Percentiles rank a stretch among this genome's conserved stretches.
Evolutionary conservation across 2,329 filamentous ascomycete genomes (phyloP).

Genomic region (Cytospora leucostoma): DNA sequence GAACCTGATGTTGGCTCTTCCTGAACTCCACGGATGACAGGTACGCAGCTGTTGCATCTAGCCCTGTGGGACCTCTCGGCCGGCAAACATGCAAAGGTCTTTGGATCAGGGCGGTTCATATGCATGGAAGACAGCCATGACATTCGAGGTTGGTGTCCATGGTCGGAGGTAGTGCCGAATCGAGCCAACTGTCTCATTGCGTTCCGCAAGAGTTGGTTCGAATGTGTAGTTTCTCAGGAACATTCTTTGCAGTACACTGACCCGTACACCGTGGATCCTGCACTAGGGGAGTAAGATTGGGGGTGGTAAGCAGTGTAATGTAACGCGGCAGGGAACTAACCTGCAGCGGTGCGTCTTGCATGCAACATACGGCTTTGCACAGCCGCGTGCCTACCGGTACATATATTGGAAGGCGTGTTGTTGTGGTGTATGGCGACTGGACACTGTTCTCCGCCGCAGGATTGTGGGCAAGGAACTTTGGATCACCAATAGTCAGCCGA

Average conservation of each 20-base stretch:
- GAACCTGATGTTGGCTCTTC: no score
- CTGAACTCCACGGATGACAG: no score
- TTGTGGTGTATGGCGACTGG: neutral
- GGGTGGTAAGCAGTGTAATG: conserved; percentile 4
- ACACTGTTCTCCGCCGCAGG: neutral
- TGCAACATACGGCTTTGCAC: conserved; percentile 12
- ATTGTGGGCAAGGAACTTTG: neutral
- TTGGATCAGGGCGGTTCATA: conserved; percentile 11
- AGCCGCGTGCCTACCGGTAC: conserved; percentile 6
- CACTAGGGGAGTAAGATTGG: conserved; percentile 3
- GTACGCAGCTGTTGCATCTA: neutral
- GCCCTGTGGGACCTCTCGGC: conserved; percentile 2
- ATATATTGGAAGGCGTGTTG: neutral
- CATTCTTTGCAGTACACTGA: conserved; percentile 7
- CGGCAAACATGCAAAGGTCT: conserved; percentile 1
- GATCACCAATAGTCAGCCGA: neutral
- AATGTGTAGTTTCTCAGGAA: neutral
- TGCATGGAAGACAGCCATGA: neutral
- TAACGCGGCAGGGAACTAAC: conserved; percentile 1
- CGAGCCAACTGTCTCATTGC: conserved; percentile 15
- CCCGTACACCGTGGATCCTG: conserved; percentile 3
- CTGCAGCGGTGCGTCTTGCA: conserved; percentile 8
- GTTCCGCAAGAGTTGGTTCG: conserved; percentile 6
- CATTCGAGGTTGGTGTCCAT: conserved; percentile 1
- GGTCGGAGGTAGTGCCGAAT: conserved; percentile 12